Conservation (phyloP, 2,329 filamentous ascomycete species). For the Pseudogymnoascus verrucosus region DNA sequence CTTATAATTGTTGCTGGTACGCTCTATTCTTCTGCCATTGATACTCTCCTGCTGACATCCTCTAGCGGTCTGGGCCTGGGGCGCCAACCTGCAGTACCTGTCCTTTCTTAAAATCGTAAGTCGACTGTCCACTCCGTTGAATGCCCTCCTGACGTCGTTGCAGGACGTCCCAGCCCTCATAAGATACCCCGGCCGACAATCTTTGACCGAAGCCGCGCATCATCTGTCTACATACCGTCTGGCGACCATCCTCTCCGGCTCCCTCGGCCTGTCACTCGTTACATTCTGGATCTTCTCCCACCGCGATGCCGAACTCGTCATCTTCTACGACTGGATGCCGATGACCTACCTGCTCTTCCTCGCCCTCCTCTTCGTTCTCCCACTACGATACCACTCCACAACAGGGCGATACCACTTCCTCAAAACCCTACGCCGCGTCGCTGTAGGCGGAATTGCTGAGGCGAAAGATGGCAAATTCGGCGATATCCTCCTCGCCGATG, state of each 20-base stretch:
- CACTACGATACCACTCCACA: conserved; percentile 60
- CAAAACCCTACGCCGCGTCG: conserved; percentile 66
- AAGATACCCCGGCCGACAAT: conserved; percentile 71
- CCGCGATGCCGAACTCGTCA: conserved; percentile 59
- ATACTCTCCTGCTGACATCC: conserved; percentile 13
- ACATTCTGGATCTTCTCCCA: conserved; percentile 79
- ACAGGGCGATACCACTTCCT: conserved; percentile 70
- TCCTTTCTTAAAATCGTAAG: conserved; percentile 64
- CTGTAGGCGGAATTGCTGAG: conserved; percentile 78
- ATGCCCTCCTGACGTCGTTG: conserved; percentile 9
- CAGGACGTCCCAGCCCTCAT: conserved; percentile 78
- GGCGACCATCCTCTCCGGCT: conserved; percentile 64
- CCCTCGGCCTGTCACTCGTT: conserved; percentile 63
- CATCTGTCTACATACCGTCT: conserved; percentile 81
- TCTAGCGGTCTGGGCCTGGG: conserved; percentile 90
- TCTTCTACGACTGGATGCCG: conserved; percentile 76
- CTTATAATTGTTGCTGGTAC: conserved; percentile 77
- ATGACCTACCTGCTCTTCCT: conserved; percentile 73
- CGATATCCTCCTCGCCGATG: conserved; percentile 88
- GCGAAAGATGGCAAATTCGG: conserved; percentile 87
- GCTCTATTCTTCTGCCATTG: conserved; percentile 18
- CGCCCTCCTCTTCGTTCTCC: conserved; percentile 62
- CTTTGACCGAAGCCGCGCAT: conserved; percentile 62
- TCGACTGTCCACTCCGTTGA: conserved; percentile 7
- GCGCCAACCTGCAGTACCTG: conserved; percentile 82